Evolutionary conservation across 371 early-diverging fungal genomes (phyloP), one percentile per base, ranked within the genome.

Genomic region (Mortierella sp.): DNA sequence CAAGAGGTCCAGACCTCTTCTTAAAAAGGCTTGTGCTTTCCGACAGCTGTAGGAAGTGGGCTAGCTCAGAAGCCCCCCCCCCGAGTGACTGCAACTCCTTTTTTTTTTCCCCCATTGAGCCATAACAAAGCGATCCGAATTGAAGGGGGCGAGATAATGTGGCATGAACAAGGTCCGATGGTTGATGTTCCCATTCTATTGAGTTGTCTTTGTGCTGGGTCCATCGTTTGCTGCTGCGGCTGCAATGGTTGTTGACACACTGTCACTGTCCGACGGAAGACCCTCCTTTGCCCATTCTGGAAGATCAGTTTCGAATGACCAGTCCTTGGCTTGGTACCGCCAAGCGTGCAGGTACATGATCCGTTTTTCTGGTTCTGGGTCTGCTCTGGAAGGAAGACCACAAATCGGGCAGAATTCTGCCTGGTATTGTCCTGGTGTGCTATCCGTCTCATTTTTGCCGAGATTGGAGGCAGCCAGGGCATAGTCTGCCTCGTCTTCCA

Each of bases 341-440:
- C 85, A 91, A 3, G 94, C 93, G 78, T 96, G 96, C 43, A 96
- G 84, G 89, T 91, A 96, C 58, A 97, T 90, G 13, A 78, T 68
- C 42, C 94, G 80, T 59, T 94, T 85, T 27, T 87, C 86, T 9
- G 84, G 85, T 5, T 62, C 67, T 4, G 94, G 94, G 60, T 96
- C 96, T 0, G 78, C 69, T 41, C 69, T 68, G 21, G 65, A 65
- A 1, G 76, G 64, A n/a, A 69, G 58, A 13, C 49, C 54, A 31
- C 76, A 74, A 19, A 64, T 51, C 27, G 42, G 42, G 27, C 76
- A 74, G 38, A 84, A 70, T 79, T 58, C 67, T 38, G 49, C 46
- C 49, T 49, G 59, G 2, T 43, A 47, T 9, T 67, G 73, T n/a
- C 34, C 28, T 3, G 34, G 41, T 1, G 12, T 39, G 12, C 42